These are phyloP conservation scores for Colletotrichum tropicicola DNA, from an alignment of 2,329 filamentous ascomycete species.

Conservation along the genomic window DNA sequence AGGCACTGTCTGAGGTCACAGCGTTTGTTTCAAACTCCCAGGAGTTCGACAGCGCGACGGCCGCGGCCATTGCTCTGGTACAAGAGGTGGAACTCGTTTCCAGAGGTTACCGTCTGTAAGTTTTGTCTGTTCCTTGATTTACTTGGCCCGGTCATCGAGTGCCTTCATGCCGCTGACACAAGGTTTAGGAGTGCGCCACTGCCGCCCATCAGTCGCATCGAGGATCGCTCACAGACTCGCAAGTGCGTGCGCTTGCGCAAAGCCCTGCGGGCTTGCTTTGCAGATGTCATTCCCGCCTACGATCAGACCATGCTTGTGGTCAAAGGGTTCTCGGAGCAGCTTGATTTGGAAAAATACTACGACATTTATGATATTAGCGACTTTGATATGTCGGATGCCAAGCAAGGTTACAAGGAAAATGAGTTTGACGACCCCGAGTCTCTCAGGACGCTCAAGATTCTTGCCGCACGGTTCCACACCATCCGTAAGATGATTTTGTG, in stretches of 20 bases:
- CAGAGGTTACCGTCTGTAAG: constrained; percentile 85
- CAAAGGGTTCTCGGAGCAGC: constrained; percentile 77
- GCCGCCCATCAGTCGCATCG: constrained; percentile 90
- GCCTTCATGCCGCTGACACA: constrained; percentile 19
- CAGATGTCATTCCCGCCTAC: constrained; percentile 75
- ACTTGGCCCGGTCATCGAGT: background rate
- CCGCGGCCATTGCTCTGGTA: constrained; percentile 81
- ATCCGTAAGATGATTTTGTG: constrained; percentile 88
- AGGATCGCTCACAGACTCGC: constrained; percentile 81
- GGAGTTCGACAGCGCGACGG: constrained; percentile 80
- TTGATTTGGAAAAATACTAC: constrained; percentile 90
- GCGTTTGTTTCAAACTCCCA: constrained; percentile 79
- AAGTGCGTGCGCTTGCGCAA: constrained; percentile 84
- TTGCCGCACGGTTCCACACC: constrained; percentile 82
- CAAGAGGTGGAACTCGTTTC: constrained; percentile 97
- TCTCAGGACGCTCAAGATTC: constrained; percentile 81
- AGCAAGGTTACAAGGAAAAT: constrained; percentile 68
- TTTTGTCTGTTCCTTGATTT: constrained; percentile 23
- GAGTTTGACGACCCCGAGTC: constrained; percentile 81
- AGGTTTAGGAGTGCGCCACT: constrained; percentile 79
- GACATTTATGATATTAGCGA: constrained; percentile 86
- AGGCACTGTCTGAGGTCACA: constrained; percentile 75
- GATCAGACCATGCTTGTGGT: constrained; percentile 75
- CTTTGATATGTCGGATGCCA: constrained; percentile 76
- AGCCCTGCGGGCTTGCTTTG: constrained; percentile 75